These are phyloP conservation scores for Tolypocladium capitatum DNA, from an alignment of 2,329 filamentous ascomycete genomes.

Conservation along the genomic window DNA sequence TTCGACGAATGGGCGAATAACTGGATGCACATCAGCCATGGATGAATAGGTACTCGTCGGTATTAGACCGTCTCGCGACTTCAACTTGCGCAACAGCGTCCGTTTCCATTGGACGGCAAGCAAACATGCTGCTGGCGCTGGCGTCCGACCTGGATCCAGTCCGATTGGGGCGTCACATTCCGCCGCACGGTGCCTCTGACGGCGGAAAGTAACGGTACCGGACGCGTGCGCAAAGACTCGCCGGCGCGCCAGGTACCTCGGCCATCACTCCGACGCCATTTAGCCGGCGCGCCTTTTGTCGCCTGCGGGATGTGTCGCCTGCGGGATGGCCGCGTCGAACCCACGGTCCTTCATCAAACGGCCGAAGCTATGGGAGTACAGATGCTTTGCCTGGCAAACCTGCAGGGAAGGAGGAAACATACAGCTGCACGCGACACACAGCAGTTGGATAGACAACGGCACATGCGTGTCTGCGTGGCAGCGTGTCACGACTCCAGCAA, in stretches of 20 bases:
- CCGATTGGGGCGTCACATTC: neutral
- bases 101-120: neutral
- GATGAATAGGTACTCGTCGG: too few species aligned
- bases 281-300: too few species aligned
- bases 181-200: neutral
- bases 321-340: neutral
- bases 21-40: too few species aligned
- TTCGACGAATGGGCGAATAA: neutral
- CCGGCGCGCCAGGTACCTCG: too few species aligned
- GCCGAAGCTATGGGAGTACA: neutral
- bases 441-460: neutral
- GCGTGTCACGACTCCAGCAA: neutral
- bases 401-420: neutral
- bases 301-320: neutral
- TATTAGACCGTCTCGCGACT: neutral
- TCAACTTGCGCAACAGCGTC: neutral
- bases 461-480: neutral
- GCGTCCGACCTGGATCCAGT: neutral
- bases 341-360: neutral
- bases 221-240: too few species aligned
- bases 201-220: neutral
- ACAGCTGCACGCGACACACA: neutral
- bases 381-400: neutral
- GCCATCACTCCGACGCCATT: neutral
- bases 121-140: neutral